Conservation (phyloP, 108 stramenopile genomes). For the Nitzschia sp. region DNA sequence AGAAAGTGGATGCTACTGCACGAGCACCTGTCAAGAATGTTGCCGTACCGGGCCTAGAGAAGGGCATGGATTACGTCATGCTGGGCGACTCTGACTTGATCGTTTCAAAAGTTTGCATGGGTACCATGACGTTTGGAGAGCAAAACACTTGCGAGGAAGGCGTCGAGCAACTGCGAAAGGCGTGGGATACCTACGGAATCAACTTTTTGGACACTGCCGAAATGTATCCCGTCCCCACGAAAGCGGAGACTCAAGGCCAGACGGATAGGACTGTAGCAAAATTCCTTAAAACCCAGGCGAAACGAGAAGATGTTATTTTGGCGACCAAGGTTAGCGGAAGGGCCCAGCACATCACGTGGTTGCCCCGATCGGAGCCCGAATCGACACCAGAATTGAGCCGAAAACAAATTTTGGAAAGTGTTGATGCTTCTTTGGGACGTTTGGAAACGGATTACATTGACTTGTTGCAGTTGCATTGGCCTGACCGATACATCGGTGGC, state of each 20-base stretch:
- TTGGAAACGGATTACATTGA: conserved; percentile 93
- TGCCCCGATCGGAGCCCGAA: conserved; percentile 48
- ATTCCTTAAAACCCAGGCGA: conserved; percentile 46
- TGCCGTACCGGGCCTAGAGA: conserved; percentile 61
- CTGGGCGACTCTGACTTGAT: conserved; percentile 76
- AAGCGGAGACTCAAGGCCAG: conserved; percentile 56
- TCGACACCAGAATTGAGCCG: conserved; percentile 41
- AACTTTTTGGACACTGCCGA: conserved; percentile 96
- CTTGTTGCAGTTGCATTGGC: conserved; percentile 93
- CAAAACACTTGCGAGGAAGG: conserved; percentile 92
- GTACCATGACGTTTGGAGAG: conserved; percentile 87
- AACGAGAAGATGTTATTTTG: conserved; percentile 80
- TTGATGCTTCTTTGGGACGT: conserved; percentile 80
- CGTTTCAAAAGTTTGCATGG: conserved; percentile 88
- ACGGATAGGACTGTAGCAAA: conserved; percentile 75
- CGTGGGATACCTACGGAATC: conserved; percentile 88
- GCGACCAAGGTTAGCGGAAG: conserved; percentile 86
- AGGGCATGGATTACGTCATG: conserved; percentile 74
- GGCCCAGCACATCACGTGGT: conserved; percentile 67
- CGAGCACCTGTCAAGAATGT: conserved; percentile 37
- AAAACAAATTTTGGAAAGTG: conserved; percentile 79
- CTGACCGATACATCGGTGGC: conserved; percentile 74
- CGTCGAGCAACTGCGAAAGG: conserved; percentile 75
- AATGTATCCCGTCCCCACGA: conserved; percentile 78
- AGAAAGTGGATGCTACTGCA: neutral